A percentile compares a stretch with the other conserved stretches of the same genome.
phyloP scores from a whole-genome alignment of 257 asterid genomes.

The Forsythia suspensa region DNA sequence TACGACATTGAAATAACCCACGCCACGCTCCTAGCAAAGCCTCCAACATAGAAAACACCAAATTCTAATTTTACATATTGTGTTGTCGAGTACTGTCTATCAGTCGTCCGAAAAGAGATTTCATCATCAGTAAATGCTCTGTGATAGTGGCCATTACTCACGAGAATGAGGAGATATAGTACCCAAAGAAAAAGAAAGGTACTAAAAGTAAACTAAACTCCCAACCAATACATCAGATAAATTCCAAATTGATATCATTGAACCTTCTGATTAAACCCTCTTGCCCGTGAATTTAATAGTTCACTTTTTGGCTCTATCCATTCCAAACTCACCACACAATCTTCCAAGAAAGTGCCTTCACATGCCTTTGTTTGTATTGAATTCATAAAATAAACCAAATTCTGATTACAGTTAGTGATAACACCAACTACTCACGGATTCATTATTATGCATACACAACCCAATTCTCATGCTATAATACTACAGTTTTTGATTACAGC shows the following conservation, averaged over 20 bases:
- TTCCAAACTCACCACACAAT: not conserved
- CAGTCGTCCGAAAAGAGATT: too few species aligned
- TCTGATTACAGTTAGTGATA: not conserved
- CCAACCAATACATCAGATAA: too few species aligned
- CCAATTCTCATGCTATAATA: not conserved
- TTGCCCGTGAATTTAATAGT: too few species aligned
- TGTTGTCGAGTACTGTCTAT: too few species aligned
- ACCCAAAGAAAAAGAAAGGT: not conserved
- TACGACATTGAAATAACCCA: too few species aligned
- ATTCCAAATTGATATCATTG: too few species aligned
- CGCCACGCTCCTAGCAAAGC: not conserved
- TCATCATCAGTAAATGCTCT: not conserved
- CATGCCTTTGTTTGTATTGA: not conserved
- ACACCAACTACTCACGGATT: not conserved
- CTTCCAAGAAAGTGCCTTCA: not conserved
- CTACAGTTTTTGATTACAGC: not conserved
- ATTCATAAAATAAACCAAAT: not conserved
- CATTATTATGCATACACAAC: not conserved
- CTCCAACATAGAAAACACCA: too few species aligned
- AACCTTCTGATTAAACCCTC: too few species aligned
- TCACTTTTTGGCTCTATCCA: too few species aligned
- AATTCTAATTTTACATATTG: too few species aligned
- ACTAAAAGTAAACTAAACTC: too few species aligned
- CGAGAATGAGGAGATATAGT: not conserved
- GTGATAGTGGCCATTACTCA: not conserved